These are phyloP conservation scores for Cryptococcus jaspeensis DNA, from an alignment of 1,284 basidiomycete genomes.

Conservation along the genomic window DNA sequence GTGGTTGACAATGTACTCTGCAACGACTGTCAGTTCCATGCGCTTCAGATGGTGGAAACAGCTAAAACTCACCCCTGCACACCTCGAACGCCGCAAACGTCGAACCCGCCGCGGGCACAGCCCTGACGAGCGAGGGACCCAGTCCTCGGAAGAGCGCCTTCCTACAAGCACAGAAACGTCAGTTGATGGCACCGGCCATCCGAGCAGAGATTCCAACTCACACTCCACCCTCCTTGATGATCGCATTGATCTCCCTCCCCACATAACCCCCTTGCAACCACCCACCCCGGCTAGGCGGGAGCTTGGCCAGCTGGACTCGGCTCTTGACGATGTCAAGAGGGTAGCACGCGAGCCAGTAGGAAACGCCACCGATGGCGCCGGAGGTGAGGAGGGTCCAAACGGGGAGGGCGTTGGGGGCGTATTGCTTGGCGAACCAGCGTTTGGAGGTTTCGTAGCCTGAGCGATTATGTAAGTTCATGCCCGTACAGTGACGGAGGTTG, in stretches of 20 bases:
- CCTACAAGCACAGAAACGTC: background rate
- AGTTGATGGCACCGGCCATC: background rate
- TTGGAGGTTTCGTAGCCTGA: constrained; percentile 87
- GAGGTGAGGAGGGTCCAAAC: constrained; percentile 85
- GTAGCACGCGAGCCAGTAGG: constrained; percentile 93
- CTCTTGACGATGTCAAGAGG: constrained; percentile 91
- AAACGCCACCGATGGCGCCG: constrained; percentile 83
- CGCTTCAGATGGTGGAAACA: background rate
- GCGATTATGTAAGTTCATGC: background rate
- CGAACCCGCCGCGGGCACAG: constrained; percentile 84
- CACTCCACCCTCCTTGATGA: constrained; percentile 73
- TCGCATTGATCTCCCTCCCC: constrained; percentile 62
- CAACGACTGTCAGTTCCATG: background rate
- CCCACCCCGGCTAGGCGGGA: constrained; percentile 72
- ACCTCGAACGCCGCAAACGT: constrained; percentile 92
- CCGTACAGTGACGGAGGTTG: background rate
- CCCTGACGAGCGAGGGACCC: constrained; percentile 67
- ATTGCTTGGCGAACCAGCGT: constrained; percentile 60
- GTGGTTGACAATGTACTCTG: constrained; percentile 40
- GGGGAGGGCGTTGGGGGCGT: constrained; percentile 60
- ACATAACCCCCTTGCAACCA: constrained; percentile 64
- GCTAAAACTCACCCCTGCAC: constrained; percentile 60
- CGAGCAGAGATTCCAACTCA: constrained; percentile 56
- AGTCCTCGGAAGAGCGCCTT: constrained; percentile 73
- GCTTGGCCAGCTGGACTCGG: constrained; percentile 74